These are phyloP conservation scores for Lasiosphaeria ovina DNA, from an alignment of 495 filamentous ascomycete genomes.

Conservation along the genomic window DNA sequence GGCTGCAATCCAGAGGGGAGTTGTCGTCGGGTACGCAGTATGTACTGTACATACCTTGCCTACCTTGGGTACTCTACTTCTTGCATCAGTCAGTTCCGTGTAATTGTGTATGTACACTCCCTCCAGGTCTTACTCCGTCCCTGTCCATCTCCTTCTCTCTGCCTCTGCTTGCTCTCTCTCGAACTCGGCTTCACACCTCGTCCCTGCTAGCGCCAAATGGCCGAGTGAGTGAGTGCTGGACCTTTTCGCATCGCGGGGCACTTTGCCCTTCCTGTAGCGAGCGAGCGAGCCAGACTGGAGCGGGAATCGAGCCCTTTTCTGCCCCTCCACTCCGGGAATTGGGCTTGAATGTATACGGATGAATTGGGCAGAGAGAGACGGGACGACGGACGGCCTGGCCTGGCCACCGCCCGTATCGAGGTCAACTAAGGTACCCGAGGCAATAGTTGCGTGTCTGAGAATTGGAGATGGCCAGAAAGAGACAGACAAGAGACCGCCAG, in stretches of 20 bases:
- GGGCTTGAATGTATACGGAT: constrained; percentile 16
- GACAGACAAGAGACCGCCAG: neutral
- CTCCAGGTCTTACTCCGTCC: neutral
- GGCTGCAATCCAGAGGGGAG: too few species aligned
- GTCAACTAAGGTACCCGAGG: neutral
- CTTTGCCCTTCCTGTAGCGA: neutral
- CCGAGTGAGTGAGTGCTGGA: neutral
- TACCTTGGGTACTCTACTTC: too few species aligned
- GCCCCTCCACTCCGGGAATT: constrained; percentile 7
- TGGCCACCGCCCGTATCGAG: neutral
- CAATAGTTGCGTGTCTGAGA: neutral
- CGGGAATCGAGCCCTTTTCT: neutral
- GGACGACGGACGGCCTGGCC: constrained; percentile 14
- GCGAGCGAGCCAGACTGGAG: neutral
- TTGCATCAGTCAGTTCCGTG: neutral
- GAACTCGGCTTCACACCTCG: neutral
- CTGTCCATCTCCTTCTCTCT: neutral
- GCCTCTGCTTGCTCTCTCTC: neutral
- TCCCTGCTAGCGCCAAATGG: constrained; percentile 2
- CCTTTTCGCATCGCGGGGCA: neutral
- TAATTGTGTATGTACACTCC: neutral
- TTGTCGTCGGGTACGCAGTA: too few species aligned
- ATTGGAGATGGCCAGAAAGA: neutral
- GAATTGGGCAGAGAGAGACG: constrained; percentile 15
- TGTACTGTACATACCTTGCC: too few species aligned